A percentile compares a stretch with the other conserved stretches of the same genome.
phyloP scores from a whole-genome alignment of 2,329 filamentous ascomycete genomes.

The Aaosphaeria arxii region DNA sequence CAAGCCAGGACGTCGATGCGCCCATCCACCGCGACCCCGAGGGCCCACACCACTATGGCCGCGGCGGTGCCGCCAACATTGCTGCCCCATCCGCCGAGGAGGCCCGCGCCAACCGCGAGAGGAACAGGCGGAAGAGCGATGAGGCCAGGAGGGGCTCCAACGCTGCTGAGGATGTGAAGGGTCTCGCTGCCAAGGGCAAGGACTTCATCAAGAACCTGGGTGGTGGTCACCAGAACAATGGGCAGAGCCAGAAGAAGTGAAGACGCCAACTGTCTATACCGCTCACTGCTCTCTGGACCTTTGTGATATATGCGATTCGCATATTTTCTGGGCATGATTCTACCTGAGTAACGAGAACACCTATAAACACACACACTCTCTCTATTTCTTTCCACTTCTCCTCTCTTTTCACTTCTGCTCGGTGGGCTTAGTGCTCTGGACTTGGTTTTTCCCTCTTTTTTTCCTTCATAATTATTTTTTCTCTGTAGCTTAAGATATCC shows the following conservation, averaged over 20 bases:
- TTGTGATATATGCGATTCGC: too few relatives aligned
- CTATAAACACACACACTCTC: too few relatives aligned
- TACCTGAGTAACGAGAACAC: too few relatives aligned
- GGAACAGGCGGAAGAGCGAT: constrained; percentile 33
- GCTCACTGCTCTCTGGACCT: too few relatives aligned
- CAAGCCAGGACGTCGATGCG: constrained; percentile 77
- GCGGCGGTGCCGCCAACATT: constrained; percentile 73
- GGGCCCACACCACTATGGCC: constrained; percentile 64
- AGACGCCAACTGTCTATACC: too few relatives aligned
- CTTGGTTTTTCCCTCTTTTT: too few relatives aligned
- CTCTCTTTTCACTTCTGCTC: too few relatives aligned
- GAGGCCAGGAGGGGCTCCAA: constrained; percentile 14
- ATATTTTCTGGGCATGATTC: too few relatives aligned
- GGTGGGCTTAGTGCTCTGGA: too few relatives aligned
- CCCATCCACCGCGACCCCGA: constrained; percentile 49
- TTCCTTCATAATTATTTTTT: too few relatives aligned
- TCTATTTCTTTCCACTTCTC: too few relatives aligned
- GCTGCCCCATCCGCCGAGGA: constrained; percentile 46
- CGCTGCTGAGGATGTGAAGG: constrained; percentile 26
- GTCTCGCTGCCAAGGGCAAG: constrained; percentile 54
- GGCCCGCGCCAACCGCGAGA: constrained; percentile 28
- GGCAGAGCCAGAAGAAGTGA: background rate
- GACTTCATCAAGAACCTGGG: constrained; percentile 44
- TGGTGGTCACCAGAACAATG: constrained; percentile 35
- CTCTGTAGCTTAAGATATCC: too few relatives aligned